Evolutionary conservation across 768 basidiomycete genomes (phyloP), one percentile per base, ranked within the genome.

Genomic region (Mycena amicta): DNA sequence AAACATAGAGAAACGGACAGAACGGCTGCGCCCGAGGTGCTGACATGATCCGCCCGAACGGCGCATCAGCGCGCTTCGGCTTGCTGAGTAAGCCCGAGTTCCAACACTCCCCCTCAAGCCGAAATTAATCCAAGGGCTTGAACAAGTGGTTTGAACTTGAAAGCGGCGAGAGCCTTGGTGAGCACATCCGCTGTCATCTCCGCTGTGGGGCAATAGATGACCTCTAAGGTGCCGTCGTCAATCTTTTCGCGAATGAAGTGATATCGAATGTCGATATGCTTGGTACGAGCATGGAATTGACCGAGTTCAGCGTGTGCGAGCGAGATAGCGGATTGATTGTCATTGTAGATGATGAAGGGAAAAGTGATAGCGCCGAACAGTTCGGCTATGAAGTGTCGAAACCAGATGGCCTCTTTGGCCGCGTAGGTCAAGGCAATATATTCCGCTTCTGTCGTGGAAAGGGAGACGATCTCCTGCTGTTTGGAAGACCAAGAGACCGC

Each of bases 61-160:
- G n/a, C n/a, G n/a, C n/a, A n/a, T n/a, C n/a, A n/a, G n/a, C n/a
- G n/a, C n/a, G n/a, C n/a, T n/a, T n/a, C n/a, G n/a, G n/a, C n/a
- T n/a, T n/a, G n/a, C n/a, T n/a, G n/a, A n/a, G n/a, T n/a, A n/a
- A n/a, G n/a, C n/a, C n/a, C n/a, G n/a, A n/a, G n/a, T 41, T 57
- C 56, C 49, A 51, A 57, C 56, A 57, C 56, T 57, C 56, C 56
- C 54, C 56, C 39, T 57, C 56, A 57, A 57, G 56, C 56, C 49
- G 56, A 57, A 51, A 26, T 50, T 22, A 57, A 31, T 57, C 50
- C 56, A 12, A 57, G 22, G 26, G 37, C 56, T 11, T 27, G 16
- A 28, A 51, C 26, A 5, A 57, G 29, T 2, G 47, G 56, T 23
- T 57, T 57, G 37, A 51, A 50, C 39, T 57, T 57, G 56, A 57